Evolutionary conservation across 176 grass and related monocot genomes (phyloP), one percentile per base, ranked within the genome.

Genomic region (Aegilops umbellulata): DNA sequence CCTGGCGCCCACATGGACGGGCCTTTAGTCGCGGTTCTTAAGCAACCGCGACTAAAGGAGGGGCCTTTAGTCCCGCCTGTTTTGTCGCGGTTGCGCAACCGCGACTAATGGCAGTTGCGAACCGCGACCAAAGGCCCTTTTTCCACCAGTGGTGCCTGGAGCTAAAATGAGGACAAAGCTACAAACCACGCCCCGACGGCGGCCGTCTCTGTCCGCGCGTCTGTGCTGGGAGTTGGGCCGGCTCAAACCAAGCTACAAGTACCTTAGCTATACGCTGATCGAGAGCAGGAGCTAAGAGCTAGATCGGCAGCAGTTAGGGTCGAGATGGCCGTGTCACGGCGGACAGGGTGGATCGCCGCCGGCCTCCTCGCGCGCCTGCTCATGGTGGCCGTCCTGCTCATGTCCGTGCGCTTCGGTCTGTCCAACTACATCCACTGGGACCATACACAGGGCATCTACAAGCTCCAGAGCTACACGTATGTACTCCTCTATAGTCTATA

Each of bases 391-490:
- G 25, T 78, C 3, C 34, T 88, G 20, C 31, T 67, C 79, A 23
- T 70, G 25, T 6, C 86, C 20, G 39, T 87, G 66, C 39, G 5
- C 4, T 19, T 76, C 16, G 46, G 13, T 22, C 6, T 65, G 10
- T 2, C 2, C 51, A 81, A 87, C 78, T 1, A 49, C 20, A 36
- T 39, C 22, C 3, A 10, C 3, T 7, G 6, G 42, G 8, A 0
- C 11, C 1, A 51, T 6, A 6, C 15, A 6, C 0, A 49, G 13
- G 30, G 14, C 29, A 6, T 0, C n/a, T 9, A 68, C 44, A 10
- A 77, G 69, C 61, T 88, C 62, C 42, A 27, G 23, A 82, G 79
- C 71, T 87, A 87, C 79, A 32, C 53, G 81, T 83, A 72, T 1
- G 23, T 66, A 1, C 0, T 35, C 42, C 11, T 12, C n/a, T 10